Evolutionary conservation across 2,329 filamentous ascomycete species (phyloP).

Genomic region (Pseudogymnoascus sp.): DNA sequence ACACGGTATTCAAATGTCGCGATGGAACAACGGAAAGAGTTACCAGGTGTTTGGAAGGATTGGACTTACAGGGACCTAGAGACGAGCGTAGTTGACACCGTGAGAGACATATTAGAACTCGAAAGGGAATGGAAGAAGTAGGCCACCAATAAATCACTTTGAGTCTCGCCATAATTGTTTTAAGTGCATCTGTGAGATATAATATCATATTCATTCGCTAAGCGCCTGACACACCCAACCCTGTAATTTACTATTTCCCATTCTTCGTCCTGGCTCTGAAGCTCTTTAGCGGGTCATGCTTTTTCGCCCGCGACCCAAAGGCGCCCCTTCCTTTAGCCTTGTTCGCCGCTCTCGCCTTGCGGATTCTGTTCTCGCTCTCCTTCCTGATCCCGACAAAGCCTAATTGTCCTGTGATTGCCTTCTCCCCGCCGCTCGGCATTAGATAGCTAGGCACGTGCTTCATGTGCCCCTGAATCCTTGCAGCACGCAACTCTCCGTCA

Average conservation of each 20-base stretch:
- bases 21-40: slow-evolving; percentile 20
- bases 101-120: slow-evolving; percentile 23
- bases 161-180: neutral
- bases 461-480: slow-evolving; percentile 77
- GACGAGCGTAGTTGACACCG: slow-evolving; percentile 24
- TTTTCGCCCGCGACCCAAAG: slow-evolving; percentile 41
- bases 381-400: slow-evolving; percentile 67
- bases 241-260: slow-evolving; percentile 35
- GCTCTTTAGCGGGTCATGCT: slow-evolving; percentile 77
- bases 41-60: slow-evolving; percentile 12
- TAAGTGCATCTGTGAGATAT: neutral
- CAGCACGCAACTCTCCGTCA: slow-evolving; percentile 77
- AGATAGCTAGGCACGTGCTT: slow-evolving; percentile 94
- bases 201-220: slow-evolving; percentile 6
- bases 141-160: neutral
- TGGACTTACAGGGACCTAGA: slow-evolving; percentile 25
- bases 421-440: slow-evolving; percentile 65
- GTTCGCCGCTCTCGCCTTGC: slow-evolving; percentile 35
- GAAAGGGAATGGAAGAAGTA: slow-evolving; percentile 19
- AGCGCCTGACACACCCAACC: neutral
- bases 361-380: slow-evolving; percentile 36
- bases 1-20: slow-evolving; percentile 20
- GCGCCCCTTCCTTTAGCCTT: slow-evolving; percentile 40
- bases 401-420: slow-evolving; percentile 56
- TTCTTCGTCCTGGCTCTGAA: slow-evolving; percentile 71